These are phyloP conservation scores for Paralagenidium karlingii DNA, from an alignment of 352 stramenopile species.

Conservation along the genomic window DNA sequence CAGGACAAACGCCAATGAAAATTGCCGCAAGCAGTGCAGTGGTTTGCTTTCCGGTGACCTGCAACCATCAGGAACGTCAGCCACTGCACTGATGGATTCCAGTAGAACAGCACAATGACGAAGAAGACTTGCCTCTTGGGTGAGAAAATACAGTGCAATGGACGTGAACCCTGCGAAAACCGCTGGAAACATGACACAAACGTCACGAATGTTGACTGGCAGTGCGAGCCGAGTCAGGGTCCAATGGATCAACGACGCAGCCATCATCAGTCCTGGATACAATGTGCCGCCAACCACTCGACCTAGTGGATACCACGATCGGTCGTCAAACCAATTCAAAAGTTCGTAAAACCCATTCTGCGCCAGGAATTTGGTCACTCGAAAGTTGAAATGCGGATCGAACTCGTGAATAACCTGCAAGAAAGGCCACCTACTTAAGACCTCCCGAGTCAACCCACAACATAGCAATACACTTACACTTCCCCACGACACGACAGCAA, in stretches of 20 bases:
- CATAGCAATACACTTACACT: conserved; percentile 26
- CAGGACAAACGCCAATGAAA: conserved; percentile 93
- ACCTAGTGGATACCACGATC: conserved; percentile 89
- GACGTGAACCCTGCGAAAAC: conserved; percentile 78
- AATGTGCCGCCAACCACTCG: conserved; percentile 87
- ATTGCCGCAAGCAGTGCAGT: conserved; percentile 82
- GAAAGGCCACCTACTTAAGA: conserved; percentile 1
- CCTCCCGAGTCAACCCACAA: conserved; percentile 1
- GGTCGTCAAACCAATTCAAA: conserved; percentile 98
- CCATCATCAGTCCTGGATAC: conserved; percentile 89
- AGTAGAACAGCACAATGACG: too few species aligned
- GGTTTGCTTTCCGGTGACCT: conserved; percentile 49
- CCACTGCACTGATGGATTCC: too few species aligned
- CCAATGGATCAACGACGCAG: conserved; percentile 71
- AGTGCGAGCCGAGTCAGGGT: conserved; percentile 34
- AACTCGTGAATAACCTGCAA: conserved; percentile 85
- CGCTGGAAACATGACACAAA: conserved; percentile 86
- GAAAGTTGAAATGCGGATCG: conserved; percentile 98
- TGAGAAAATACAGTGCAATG: conserved; percentile 83
- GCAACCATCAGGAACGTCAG: too few species aligned
- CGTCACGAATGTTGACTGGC: conserved; percentile 66
- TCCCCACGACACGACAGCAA: conserved; percentile 85
- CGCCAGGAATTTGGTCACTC: conserved; percentile 92
- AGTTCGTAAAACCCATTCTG: conserved; percentile 88
- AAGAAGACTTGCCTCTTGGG: too few species aligned